phyloP scores from a whole-genome alignment of 2,329 filamentous ascomycete species.

The Pleoardoris graminearum region DNA sequence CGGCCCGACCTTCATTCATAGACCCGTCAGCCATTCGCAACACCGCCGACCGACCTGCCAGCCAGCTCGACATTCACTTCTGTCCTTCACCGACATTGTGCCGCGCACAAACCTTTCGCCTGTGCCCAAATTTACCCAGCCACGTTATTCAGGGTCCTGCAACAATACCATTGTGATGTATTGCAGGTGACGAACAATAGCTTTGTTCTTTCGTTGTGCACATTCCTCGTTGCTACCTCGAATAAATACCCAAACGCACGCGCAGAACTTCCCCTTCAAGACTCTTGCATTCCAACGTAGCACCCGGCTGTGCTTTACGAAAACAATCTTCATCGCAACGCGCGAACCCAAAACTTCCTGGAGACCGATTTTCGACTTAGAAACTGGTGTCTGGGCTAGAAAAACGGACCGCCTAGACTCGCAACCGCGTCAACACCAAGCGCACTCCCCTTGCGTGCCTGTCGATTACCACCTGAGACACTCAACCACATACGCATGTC shows the following conservation, averaged over 20 bases:
- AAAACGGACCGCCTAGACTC: background rate
- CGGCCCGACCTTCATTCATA: conserved; percentile 2
- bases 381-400: background rate
- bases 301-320: conserved; percentile 13
- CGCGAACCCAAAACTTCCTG: background rate
- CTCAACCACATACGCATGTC: conserved; percentile 39
- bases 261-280: conserved; percentile 3
- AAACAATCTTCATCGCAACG: background rate
- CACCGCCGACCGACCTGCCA: background rate
- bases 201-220: conserved; percentile 27
- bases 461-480: background rate
- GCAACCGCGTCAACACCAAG: background rate
- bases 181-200: conserved; percentile 29
- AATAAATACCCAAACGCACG: conserved; percentile 19
- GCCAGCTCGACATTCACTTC: conserved; percentile 1
- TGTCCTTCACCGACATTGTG: conserved; percentile 1
- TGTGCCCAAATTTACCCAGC: background rate
- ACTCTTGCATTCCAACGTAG: conserved; percentile 2
- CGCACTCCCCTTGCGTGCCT: background rate
- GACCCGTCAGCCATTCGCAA: background rate
- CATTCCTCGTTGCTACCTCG: conserved; percentile 16
- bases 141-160: background rate
- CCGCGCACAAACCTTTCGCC: conserved; percentile 1
- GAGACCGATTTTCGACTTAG: background rate
- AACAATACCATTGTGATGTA: conserved; percentile 32